phyloP scores from a whole-genome alignment of 768 basidiomycete genomes.

The Russula compacta region DNA sequence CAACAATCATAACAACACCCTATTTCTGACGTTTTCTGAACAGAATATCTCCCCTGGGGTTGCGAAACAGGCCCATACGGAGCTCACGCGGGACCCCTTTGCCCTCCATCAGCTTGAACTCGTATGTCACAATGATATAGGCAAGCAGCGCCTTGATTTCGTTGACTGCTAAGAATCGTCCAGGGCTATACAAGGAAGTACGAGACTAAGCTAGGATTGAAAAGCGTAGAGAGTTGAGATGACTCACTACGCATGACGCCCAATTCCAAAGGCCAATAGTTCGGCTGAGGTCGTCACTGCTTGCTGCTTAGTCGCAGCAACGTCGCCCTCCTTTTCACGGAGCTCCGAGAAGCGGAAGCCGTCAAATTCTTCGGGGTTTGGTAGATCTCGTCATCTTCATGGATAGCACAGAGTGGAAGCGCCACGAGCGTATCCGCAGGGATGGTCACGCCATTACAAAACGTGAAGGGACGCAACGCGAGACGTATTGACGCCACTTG shows the following conservation, averaged over 20 bases:
- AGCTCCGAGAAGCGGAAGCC: constrained; percentile 33
- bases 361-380: constrained; percentile 33
- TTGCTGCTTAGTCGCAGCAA: constrained; percentile 19
- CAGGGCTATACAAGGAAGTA: background rate
- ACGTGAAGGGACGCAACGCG: constrained; percentile 23
- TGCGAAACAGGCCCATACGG: too few relatives aligned
- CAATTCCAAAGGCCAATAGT: constrained; percentile 27
- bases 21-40: too few relatives aligned
- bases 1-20: too few relatives aligned
- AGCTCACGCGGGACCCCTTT: too few relatives aligned
- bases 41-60: too few relatives aligned
- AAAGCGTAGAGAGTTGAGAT: background rate
- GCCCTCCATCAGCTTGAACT: background rate
- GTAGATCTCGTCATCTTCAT: constrained; percentile 35
- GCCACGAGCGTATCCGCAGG: constrained; percentile 32
- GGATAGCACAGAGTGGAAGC: constrained; percentile 27
- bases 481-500: constrained; percentile 20
- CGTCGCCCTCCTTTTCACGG: constrained; percentile 21
- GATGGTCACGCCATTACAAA: constrained; percentile 29
- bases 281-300: constrained; percentile 24
- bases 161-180: background rate
- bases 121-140: background rate
- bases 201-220: too few relatives aligned
- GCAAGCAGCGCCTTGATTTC: background rate
- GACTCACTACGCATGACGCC: constrained; percentile 22